Base-by-base conservation (phyloP, 352 stramenopile species). In the Pythium periplocum region DNA sequence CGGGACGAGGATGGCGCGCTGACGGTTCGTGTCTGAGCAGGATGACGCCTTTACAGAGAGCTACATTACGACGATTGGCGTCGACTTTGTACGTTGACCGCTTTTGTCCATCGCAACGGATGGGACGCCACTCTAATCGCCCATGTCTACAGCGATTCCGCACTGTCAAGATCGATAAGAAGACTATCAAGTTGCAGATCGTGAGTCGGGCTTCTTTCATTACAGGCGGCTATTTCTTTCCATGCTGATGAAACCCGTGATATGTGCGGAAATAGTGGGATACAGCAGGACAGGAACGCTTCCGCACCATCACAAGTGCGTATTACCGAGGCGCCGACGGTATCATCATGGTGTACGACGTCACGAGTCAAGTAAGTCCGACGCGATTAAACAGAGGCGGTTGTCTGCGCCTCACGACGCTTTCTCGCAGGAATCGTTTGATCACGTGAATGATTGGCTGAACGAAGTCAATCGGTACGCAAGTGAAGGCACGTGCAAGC, bases 401-500 rank as follows among this genome's bases (percentile, higher is more conserved):
- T 26, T 26, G 17, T 26, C 17, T 26, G 35, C 4, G 34, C 50
- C 10, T 55, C 3, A 40, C n/a, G 6, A 43, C 34, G 37, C 12
- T n/a, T 49, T 26, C 34, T 48, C n/a, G 17, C 57, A 97, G 73
- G 96, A 99, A 73, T 98, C 95, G 12, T 99, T 99, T 70, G 97
- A 99, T 72, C 98, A 99, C 75, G 96, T 99, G 32, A 99, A 98
- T 70, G 89, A 98, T 63, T 99, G 97, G 97, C 69, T 99, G 31
- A 95, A 98, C 64, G 97, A 99, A 83, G 98, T 99, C 68, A 96
- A 99, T 60, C 73, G 87, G 62, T 99, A 99, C 81, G 96, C 96
- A 10, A 98, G 87, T 53, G 95, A 99, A 75, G 97, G 98, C 73
- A 96, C 98, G 11, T 98, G 98, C 71, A 99, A 99, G 76, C 84